These are phyloP conservation scores for Effrenium voratum DNA, from an alignment of 73 alveolate species.

Conservation along the genomic window DNA sequence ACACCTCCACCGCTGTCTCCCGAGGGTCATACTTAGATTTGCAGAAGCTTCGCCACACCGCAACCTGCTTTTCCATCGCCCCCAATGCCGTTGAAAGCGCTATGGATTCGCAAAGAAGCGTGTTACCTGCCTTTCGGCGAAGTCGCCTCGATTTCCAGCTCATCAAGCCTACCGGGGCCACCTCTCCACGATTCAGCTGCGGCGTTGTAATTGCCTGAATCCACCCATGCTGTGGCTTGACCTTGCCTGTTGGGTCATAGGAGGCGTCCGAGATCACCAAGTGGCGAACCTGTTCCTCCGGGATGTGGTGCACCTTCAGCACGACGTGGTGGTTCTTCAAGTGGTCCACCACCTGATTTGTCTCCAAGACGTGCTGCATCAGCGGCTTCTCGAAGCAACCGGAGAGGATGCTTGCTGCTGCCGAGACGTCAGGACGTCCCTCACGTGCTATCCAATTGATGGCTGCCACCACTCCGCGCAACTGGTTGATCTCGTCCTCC, in stretches of 20 bases:
- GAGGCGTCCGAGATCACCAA: neutral
- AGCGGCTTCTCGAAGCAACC: neutral
- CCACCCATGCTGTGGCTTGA: slow-evolving; percentile 29
- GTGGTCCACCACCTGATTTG: neutral
- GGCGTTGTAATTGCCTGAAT: neutral
- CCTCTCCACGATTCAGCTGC: neutral
- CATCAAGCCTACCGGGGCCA: neutral
- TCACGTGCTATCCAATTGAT: slow-evolving; percentile 16
- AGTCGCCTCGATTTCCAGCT: neutral
- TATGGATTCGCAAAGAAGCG: neutral
- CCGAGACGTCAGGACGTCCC: slow-evolving; percentile 15
- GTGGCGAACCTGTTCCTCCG: neutral
- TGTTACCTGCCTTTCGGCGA: neutral
- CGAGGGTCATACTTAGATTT: neutral
- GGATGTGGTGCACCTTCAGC: neutral
- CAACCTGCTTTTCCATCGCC: slow-evolving; percentile 1
- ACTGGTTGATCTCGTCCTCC: neutral
- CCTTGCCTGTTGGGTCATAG: neutral
- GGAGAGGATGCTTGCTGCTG: neutral
- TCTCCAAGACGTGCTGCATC: neutral
- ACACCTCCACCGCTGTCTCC: neutral
- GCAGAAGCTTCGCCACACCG: neutral
- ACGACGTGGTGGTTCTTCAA: neutral
- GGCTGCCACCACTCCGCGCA: neutral
- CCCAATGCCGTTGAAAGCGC: neutral